These are phyloP conservation scores for Neofusicoccum ribis DNA, from an alignment of 2,329 filamentous ascomycete species.

Conservation along the genomic window DNA sequence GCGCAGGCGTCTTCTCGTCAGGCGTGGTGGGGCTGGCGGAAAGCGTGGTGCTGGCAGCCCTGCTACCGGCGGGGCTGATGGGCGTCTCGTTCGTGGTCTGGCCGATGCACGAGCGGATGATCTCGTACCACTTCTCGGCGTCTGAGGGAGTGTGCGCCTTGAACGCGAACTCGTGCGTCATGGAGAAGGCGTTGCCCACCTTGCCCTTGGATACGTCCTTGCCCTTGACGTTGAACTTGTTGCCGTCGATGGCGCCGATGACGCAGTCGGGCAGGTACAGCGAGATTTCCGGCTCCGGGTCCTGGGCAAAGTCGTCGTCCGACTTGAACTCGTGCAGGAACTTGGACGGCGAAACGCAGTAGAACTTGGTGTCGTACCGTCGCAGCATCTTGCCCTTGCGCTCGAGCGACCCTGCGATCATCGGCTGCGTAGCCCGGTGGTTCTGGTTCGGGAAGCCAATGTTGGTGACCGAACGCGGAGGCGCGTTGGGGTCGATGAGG, in stretches of 20 bases:
- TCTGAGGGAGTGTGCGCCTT: slow-evolving; percentile 81
- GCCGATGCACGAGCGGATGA: slow-evolving; percentile 65
- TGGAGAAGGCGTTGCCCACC: slow-evolving; percentile 76
- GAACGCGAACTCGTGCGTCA: slow-evolving; percentile 78
- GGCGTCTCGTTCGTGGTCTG: slow-evolving; percentile 45
- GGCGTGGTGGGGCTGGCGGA: slow-evolving; percentile 18
- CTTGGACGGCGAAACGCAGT: slow-evolving; percentile 83
- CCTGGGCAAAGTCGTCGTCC: slow-evolving; percentile 70
- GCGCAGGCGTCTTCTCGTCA: slow-evolving; percentile 24
- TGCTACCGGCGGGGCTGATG: slow-evolving; percentile 32
- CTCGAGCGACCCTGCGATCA: slow-evolving; percentile 87
- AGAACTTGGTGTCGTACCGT: slow-evolving; percentile 78
- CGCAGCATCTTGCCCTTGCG: slow-evolving; percentile 88
- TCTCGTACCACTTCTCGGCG: slow-evolving; percentile 80
- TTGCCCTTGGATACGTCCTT: slow-evolving; percentile 82
- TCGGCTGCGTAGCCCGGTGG: slow-evolving; percentile 73
- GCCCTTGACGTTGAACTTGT: slow-evolving; percentile 93
- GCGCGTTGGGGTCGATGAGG: slow-evolving; percentile 75
- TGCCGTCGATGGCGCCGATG: slow-evolving; percentile 69
- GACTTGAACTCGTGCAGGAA: slow-evolving; percentile 97
- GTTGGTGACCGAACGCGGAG: slow-evolving; percentile 70
- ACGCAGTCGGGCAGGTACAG: slow-evolving; percentile 90
- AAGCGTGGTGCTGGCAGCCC: slow-evolving; percentile 32
- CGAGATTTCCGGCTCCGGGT: slow-evolving; percentile 81
- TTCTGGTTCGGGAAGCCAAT: slow-evolving; percentile 87